Evolutionary conservation across 805 yeast genomes (phyloP), one percentile per base, ranked within the genome.

Genomic region (Candida pseudoglaebosa): DNA sequence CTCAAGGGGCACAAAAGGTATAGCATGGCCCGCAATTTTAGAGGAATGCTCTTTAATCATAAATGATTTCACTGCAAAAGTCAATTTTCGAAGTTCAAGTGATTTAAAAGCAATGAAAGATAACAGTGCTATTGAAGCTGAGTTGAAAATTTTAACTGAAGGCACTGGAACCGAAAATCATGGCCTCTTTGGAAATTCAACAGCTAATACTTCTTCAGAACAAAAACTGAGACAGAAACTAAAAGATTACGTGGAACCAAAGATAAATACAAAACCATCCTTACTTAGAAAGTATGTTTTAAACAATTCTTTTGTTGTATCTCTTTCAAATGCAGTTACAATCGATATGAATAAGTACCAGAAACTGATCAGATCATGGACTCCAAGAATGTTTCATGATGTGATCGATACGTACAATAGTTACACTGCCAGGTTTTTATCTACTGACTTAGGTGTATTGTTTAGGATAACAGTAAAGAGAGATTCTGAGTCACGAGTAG

Each of bases 11-110:
- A 72, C 64, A 44, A 62, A 66, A 38, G 66, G 70, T 2, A 67
- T 62, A 44, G 52, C 70, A 5, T 83, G 90, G 90, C 65, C 75
- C 0, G 65, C 75, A 4, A 69, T 84, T 3, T 58, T 82, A 32
- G 76, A 73, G 36, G 86, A 82, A 49, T 78, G 87, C 51, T 59
- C 79, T 6, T 57, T 67, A 37, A 72, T 78, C 4, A 72, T 84
- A 36, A 70, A 71, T 17, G 73, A 66, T 34, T 67, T 75, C 4
- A 70, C 76, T 28, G 58, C 67, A 5, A 57, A 70, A 24, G 61
- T 75, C 9, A 65, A 64, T 51, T 59, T 52, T 46, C 47, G 67
- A 41, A 42, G 58, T 5, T 39, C 49, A 2, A 37, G 59, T 2
- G 73, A 67, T 42, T 43, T 63, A 43, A 52, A 51, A 15, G 58